Evolutionary conservation across 495 filamentous ascomycete species (phyloP).

Genomic region (Aspergillus panamensis): DNA sequence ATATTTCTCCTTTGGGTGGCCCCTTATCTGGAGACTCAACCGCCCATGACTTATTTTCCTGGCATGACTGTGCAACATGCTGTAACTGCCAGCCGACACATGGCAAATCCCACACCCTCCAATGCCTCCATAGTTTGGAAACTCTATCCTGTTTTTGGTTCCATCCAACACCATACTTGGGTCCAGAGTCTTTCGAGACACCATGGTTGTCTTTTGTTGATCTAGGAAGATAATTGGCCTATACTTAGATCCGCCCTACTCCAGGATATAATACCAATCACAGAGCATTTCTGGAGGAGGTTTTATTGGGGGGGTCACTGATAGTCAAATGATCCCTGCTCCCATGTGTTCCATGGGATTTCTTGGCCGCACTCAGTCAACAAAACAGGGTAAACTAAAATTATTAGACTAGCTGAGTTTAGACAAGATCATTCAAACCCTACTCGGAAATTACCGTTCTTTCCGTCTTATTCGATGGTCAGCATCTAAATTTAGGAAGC

Average conservation of each 20-base stretch:
- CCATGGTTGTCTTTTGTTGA: neutral
- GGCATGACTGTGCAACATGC: neutral
- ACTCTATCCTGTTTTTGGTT: neutral
- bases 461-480: neutral
- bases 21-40: neutral
- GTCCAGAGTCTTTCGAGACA: neutral
- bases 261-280: neutral
- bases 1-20: neutral
- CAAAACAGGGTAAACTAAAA: neutral
- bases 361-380: neutral
- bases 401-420: neutral
- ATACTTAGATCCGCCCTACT: constrained; percentile 7
- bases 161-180: neutral
- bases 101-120: neutral
- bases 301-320: neutral
- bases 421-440: neutral
- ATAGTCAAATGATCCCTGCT: neutral
- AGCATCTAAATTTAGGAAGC: constrained; percentile 5
- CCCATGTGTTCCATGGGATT: neutral
- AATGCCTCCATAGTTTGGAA: neutral
- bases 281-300: neutral
- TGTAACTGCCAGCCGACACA: neutral
- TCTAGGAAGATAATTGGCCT: neutral
- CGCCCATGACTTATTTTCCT: neutral
- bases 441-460: neutral